phyloP scores from a whole-genome alignment of 805 yeast genomes.

The Yarrowia deformans region DNA sequence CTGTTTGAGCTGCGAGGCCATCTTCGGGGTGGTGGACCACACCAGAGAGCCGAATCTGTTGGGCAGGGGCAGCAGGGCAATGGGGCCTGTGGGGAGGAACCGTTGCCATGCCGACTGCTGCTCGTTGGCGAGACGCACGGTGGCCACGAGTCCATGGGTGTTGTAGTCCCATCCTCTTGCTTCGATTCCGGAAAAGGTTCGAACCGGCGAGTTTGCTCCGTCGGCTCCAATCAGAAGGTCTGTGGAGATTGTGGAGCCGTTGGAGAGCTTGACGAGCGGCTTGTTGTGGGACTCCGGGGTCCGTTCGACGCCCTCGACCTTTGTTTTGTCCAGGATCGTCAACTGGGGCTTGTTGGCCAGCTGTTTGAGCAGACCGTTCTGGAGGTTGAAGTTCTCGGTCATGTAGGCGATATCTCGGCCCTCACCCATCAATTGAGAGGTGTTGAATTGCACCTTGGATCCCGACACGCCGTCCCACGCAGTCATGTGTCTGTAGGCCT shows the following conservation, averaged over 20 bases:
- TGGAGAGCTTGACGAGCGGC: conserved; percentile 76
- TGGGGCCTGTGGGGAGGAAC: conserved; percentile 88
- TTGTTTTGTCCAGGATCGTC: conserved; percentile 50
- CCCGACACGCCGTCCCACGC: conserved; percentile 87
- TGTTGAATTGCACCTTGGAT: conserved; percentile 71
- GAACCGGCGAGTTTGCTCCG: conserved; percentile 92
- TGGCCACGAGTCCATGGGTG: conserved; percentile 91
- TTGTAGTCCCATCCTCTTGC: conserved; percentile 93
- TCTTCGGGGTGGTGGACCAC: conserved; percentile 86
- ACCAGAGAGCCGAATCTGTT: conserved; percentile 88
- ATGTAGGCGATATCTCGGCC: conserved; percentile 67
- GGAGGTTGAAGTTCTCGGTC: conserved; percentile 88
- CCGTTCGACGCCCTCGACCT: conserved; percentile 58
- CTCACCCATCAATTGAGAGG: conserved; percentile 50
- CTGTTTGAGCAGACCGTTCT: conserved; percentile 69
- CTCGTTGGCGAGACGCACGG: conserved; percentile 75
- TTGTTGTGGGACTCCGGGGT: conserved; percentile 53
- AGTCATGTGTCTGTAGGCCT: conserved; percentile 78
- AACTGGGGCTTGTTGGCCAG: conserved; percentile 55
- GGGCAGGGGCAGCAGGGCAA: conserved; percentile 90
- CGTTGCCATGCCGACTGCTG: conserved; percentile 91
- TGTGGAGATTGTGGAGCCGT: conserved; percentile 69
- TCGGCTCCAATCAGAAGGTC: conserved; percentile 93
- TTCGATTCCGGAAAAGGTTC: conserved; percentile 79
- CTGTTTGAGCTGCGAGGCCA: conserved; percentile 67